A percentile compares a stretch with the other conserved stretches of the same genome.
Evolutionary conservation across 2,329 filamentous ascomycete species (phyloP).

Genomic region (Cadophora gregata): DNA sequence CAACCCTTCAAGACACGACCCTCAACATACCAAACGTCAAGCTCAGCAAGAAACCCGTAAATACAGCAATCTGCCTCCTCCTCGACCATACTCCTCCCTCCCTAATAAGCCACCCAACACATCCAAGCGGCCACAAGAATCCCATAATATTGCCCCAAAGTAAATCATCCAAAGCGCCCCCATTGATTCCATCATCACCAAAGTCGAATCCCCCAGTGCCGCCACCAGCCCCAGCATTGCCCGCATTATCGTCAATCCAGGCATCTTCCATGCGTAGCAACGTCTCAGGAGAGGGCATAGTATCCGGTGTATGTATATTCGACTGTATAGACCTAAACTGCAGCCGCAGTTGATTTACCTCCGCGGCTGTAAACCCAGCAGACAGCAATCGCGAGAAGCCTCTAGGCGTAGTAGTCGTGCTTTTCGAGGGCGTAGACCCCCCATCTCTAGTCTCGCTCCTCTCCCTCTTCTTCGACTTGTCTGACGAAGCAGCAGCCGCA

Average conservation of each 20-base stretch:
- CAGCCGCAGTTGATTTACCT: constrained; percentile 83
- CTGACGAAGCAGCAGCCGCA: constrained; percentile 35
- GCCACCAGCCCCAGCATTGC: constrained; percentile 46
- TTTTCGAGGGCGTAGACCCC: constrained; percentile 21
- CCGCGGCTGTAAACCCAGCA: constrained; percentile 80
- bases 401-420: constrained; percentile 62
- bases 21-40: constrained; percentile 73
- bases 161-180: constrained; percentile 75
- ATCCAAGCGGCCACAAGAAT: constrained; percentile 93
- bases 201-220: constrained; percentile 47
- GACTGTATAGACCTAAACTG: constrained; percentile 89
- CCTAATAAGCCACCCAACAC: constrained; percentile 81
- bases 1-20: constrained; percentile 39
- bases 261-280: constrained; percentile 83
- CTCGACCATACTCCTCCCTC: constrained; percentile 88
- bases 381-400: constrained; percentile 88
- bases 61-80: constrained; percentile 84
- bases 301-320: constrained; percentile 83
- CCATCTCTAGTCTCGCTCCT: constrained; percentile 27
- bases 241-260: constrained; percentile 79
- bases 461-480: constrained; percentile 30
- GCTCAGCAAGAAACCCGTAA: constrained; percentile 83
- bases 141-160: constrained; percentile 88
- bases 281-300: constrained; percentile 80
- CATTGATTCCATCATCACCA: constrained; percentile 46